Evolutionary conservation across 192 early-diverging fungal genomes (phyloP).

Genomic region (Podila horticola): DNA sequence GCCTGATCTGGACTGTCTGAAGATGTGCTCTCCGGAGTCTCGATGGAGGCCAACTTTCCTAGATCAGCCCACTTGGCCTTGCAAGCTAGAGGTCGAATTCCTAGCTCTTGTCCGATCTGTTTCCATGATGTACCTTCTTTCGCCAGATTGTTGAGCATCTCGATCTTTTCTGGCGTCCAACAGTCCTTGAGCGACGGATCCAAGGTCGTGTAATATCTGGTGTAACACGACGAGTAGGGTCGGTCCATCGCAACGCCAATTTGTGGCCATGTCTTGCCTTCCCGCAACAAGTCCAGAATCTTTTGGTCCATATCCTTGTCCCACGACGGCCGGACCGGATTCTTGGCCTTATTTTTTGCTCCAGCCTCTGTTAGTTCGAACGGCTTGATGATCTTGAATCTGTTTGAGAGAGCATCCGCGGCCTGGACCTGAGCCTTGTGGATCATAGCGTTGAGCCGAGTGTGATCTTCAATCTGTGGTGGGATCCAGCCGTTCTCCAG

Average conservation of each 20-base stretch:
- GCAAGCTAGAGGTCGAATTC: conserved; percentile 12
- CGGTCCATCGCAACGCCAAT: conserved; percentile 20
- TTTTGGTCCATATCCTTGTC: conserved; percentile 2
- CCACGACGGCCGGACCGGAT: not conserved
- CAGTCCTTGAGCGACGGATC: conserved; percentile 12
- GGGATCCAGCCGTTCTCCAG: conserved; percentile 14
- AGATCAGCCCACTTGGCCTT: conserved; percentile 16
- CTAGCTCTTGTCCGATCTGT: conserved; percentile 21
- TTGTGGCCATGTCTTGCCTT: conserved; percentile 9
- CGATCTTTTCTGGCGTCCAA: conserved; percentile 11
- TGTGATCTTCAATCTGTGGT: conserved; percentile 13
- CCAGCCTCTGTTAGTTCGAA: not conserved
- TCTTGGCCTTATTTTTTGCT: not conserved
- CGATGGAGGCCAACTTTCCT: not conserved
- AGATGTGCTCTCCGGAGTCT: not conserved
- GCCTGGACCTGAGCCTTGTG: not conserved
- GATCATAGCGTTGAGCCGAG: not conserved
- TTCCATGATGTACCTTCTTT: conserved; percentile 18
- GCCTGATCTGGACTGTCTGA: not conserved
- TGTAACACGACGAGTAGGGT: conserved; percentile 40
- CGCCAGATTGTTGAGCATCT: conserved; percentile 14
- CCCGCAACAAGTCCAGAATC: conserved; percentile 17
- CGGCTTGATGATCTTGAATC: not conserved
- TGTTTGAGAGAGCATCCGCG: not conserved
- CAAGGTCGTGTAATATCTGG: conserved; percentile 16